Evolutionary conservation across 2,329 filamentous ascomycete genomes (phyloP).

Genomic region (Trichoderma harzianum): DNA sequence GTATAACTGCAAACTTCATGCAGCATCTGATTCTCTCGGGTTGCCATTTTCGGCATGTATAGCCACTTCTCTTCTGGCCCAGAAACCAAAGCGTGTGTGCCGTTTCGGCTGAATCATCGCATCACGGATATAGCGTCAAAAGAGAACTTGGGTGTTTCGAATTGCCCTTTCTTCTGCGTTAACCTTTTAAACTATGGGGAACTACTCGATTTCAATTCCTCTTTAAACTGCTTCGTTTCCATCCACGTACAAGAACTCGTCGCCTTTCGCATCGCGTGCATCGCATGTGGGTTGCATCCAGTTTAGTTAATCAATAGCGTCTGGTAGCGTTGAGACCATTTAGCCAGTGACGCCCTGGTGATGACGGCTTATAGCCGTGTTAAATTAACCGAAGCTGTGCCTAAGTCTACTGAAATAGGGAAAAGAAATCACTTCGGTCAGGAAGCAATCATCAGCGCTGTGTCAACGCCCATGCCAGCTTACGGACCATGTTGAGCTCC

Average conservation of each 20-base stretch:
- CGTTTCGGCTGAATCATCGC: neutral
- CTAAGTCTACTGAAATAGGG: neutral
- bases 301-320: neutral
- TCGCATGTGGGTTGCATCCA: neutral
- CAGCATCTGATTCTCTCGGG: neutral
- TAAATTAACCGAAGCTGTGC: slow-evolving; percentile 6
- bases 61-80: neutral
- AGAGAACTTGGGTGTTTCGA: neutral
- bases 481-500: neutral
- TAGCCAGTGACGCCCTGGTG: neutral
- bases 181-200: neutral
- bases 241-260: neutral
- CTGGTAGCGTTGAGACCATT: neutral
- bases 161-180: neutral
- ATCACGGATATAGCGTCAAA: neutral
- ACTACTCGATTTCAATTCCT: neutral
- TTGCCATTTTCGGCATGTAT: neutral
- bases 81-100: neutral
- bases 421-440: neutral
- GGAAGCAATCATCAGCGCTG: too few species aligned
- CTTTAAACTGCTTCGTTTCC: neutral
- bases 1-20: neutral
- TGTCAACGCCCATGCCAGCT: neutral
- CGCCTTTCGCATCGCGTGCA: neutral
- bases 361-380: neutral